Conservation (phyloP, 768 basidiomycete species). For the Naganishia vishniacii region DNA sequence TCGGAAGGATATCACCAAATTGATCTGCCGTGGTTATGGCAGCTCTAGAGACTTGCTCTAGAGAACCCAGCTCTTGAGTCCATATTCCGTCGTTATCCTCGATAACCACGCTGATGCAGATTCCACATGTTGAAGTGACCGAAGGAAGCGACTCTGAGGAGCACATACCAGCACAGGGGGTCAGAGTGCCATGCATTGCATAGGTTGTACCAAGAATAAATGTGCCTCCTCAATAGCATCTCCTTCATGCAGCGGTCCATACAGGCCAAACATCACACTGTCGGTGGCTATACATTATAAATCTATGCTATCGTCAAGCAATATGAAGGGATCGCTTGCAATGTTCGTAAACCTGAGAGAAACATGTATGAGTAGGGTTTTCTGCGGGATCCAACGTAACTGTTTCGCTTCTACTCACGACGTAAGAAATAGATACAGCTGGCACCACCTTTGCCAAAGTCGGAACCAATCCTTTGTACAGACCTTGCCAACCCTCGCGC, state of each 20-base stretch:
- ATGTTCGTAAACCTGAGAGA: constrained; percentile 30
- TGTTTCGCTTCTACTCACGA: constrained; percentile 53
- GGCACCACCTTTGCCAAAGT: constrained; percentile 95
- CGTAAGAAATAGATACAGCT: constrained; percentile 92
- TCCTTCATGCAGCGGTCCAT: neutral
- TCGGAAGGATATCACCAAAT: too few species aligned
- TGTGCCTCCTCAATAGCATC: neutral
- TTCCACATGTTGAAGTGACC: too few species aligned
- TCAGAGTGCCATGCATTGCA: too few species aligned
- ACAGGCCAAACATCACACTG: neutral
- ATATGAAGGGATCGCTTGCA: constrained; percentile 28
- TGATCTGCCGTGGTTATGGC: too few species aligned
- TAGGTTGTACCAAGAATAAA: too few species aligned
- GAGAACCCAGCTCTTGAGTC: too few species aligned
- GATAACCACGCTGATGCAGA: too few species aligned
- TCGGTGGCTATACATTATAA: neutral
- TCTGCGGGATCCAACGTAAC: neutral
- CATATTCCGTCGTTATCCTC: too few species aligned
- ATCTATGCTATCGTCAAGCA: constrained; percentile 14
- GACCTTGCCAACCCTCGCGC: constrained; percentile 85
- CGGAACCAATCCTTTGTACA: constrained; percentile 84
- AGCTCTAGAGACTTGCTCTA: too few species aligned
- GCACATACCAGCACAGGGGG: too few species aligned
- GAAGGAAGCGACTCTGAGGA: too few species aligned
- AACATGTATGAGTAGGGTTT: neutral